Base-by-base conservation (phyloP, 139 green algal species). In the Chlorella sorokiniana region DNA sequence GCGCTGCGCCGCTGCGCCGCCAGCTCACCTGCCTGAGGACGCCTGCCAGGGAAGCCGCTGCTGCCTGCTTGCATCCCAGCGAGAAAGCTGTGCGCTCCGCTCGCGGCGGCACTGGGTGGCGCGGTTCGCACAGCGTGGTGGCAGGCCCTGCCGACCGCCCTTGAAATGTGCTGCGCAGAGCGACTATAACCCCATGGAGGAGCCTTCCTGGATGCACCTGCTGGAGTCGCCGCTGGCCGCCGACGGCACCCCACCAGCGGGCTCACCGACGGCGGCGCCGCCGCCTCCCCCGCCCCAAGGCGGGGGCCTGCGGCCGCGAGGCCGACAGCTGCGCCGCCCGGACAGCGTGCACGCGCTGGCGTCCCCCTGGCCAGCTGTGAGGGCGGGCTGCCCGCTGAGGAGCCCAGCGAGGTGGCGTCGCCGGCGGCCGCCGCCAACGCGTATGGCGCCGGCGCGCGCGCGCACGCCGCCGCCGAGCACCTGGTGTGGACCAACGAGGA, bases 171-270 rank as follows among this genome's bases (percentile, higher is more conserved):
- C 59, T 3, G 27, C 8, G 59, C 74, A 88, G 70, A 83, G 76
- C n/a, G 76, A 78, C 27, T 93, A 87, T 82, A 95, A 95, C 71
- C 91, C 91, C 0, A 86, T 95, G 76, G 80, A 89, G 62, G 91
- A 95, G 85, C 91, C 91, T 4, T 91, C 88, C 0, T 95, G 91
- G 91, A 48, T 91, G 83, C 86, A 69, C 8, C 73, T 54, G 3
- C 54, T 51, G 20, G 73, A 79, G 73, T 79, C 73, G 37, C 73
- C 73, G 5, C 54, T 79, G 52, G 35, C 29, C 0, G 73, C 20
- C 3, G 73, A 79, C 18, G 52, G 37, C 38, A 79, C 73, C 7
- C 69, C 45, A 84, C 81, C 8, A 79, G 73, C 27, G 73, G 52
- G 9, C 27, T 79, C 25, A 54, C 73, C 6, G 52, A 8, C 27